Evolutionary conservation across 192 early-diverging fungal species (phyloP).

Genomic region (Chytriomyces sp.): DNA sequence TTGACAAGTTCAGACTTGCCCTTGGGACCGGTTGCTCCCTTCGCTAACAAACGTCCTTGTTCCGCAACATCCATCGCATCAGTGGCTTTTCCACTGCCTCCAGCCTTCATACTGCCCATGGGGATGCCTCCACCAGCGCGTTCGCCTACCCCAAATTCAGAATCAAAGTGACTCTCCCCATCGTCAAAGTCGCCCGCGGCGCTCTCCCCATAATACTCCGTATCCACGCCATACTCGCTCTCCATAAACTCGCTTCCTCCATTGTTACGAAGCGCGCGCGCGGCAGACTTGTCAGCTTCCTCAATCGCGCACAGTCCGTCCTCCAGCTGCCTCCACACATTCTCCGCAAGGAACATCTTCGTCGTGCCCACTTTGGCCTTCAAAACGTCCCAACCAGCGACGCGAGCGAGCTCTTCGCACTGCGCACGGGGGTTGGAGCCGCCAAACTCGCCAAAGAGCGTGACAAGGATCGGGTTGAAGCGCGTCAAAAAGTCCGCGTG

Average conservation of each 20-base stretch:
- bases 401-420: constrained; percentile 33
- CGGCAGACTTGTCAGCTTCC: constrained; percentile 45
- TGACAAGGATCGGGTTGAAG: constrained; percentile 52
- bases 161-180: constrained; percentile 45
- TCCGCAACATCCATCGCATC: constrained; percentile 15
- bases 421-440: constrained; percentile 14
- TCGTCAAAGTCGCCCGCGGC: constrained; percentile 26
- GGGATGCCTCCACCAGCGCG: constrained; percentile 1
- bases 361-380: constrained; percentile 42
- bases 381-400: constrained; percentile 27
- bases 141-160: constrained; percentile 47
- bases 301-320: constrained; percentile 74
- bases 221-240: constrained; percentile 28
- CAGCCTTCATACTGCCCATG: background rate
- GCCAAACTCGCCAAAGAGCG: background rate
- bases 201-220: constrained; percentile 18
- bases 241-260: constrained; percentile 46
- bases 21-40: background rate
- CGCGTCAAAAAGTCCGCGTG: constrained; percentile 81
- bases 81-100: background rate
- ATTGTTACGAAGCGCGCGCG: background rate
- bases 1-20: constrained; percentile 30
- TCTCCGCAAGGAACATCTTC: constrained; percentile 75
- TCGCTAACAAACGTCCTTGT: constrained; percentile 1
- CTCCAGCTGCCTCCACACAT: constrained; percentile 83